Percentiles rank a stretch among this genome's conserved stretches.
Evolutionary conservation across 2,329 filamentous ascomycete genomes (phyloP).

Genomic region (Gaeumannomyces tritici): DNA sequence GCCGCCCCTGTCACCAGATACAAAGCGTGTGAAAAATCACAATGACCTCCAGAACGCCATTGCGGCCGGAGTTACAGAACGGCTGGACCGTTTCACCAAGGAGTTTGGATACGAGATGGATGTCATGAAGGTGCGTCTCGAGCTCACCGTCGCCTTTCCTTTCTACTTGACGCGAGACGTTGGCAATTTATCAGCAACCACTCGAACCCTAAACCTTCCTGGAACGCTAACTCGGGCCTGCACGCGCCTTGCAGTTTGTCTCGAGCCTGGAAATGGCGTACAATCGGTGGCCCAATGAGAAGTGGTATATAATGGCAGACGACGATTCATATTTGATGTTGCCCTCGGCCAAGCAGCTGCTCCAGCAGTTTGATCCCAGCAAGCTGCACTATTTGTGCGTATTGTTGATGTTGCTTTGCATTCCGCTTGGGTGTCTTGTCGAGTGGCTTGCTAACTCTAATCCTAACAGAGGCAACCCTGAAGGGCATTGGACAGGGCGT

Average conservation of each 20-base stretch:
- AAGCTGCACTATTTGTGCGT: neutral
- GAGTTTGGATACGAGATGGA: neutral
- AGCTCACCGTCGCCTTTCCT: too few relatives aligned
- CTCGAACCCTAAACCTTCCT: neutral
- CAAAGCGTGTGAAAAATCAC: neutral
- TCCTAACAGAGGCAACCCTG: neutral
- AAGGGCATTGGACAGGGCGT: neutral
- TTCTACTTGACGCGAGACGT: neutral
- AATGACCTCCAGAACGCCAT: neutral
- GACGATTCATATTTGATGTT: neutral
- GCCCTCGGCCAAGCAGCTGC: neutral
- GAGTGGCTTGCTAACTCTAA: too few relatives aligned
- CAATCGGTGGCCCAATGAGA: neutral
- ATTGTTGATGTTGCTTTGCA: too few relatives aligned
- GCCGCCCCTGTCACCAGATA: neutral
- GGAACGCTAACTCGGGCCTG: neutral
- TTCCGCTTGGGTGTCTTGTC: too few relatives aligned
- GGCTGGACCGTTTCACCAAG: neutral
- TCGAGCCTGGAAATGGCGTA: neutral
- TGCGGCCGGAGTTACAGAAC: neutral
- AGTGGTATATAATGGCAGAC: neutral
- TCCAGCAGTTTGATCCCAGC: neutral
- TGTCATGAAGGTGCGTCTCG: neutral
- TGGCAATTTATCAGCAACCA: neutral
- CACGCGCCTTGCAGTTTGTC: neutral